phyloP scores from a whole-genome alignment of 2,329 filamentous ascomycete species.

The Aureobasidium sp. region DNA sequence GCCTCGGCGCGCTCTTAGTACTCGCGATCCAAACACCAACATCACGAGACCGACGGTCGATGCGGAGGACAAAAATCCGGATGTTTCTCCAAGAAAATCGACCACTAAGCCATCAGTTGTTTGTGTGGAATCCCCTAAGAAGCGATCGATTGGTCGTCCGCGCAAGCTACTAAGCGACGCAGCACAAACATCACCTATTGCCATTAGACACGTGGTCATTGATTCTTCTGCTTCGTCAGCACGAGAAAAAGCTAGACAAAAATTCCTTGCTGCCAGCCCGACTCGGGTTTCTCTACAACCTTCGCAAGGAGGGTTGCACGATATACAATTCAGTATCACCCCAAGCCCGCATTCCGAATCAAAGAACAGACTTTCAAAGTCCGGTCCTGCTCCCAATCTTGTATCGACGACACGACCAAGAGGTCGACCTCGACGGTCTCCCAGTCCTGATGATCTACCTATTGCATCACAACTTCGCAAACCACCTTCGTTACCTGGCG shows the following conservation, averaged over 20 bases:
- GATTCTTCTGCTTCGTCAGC: background rate
- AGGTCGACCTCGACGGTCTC: background rate
- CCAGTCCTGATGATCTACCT: background rate
- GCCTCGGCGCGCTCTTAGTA: background rate
- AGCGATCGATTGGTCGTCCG: conserved; percentile 18
- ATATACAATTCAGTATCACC: background rate
- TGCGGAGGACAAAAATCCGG: background rate
- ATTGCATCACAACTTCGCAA: background rate
- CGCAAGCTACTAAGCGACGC: conserved; percentile 14
- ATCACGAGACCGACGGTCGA: background rate
- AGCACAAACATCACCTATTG: background rate
- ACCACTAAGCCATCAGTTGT: background rate
- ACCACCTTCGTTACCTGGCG: background rate
- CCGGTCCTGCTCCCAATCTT: background rate
- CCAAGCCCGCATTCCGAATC: conserved; percentile 8
- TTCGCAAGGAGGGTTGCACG: background rate
- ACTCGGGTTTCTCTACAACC: background rate
- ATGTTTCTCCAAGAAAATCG: background rate
- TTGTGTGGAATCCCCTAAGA: background rate
- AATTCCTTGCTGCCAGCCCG: background rate
- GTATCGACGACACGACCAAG: background rate
- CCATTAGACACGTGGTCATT: background rate
- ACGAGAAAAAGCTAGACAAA: background rate
- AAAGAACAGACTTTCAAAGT: conserved; percentile 15
- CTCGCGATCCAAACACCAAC: conserved; percentile 1